phyloP scores from a whole-genome alignment of 208 protist species.

The Tritrichomonas musculus region DNA sequence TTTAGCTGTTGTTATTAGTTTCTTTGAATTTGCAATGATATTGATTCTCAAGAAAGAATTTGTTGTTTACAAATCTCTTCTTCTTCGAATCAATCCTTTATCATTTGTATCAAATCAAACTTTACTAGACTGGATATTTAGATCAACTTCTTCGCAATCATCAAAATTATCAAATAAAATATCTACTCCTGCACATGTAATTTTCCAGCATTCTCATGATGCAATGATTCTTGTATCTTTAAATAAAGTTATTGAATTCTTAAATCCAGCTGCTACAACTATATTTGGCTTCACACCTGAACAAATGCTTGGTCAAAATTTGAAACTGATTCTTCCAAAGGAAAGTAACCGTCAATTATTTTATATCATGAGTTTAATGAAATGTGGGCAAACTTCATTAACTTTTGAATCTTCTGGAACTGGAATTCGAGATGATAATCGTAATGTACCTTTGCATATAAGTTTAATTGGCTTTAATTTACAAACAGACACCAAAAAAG shows the following conservation, averaged over 20 bases:
- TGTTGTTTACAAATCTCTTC: background rate
- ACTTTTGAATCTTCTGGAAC: background rate
- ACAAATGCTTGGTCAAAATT: slow-evolving; percentile 17
- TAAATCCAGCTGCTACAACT: background rate
- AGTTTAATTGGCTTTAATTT: background rate
- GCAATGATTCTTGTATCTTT: background rate
- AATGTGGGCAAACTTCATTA: background rate
- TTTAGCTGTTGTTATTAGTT: background rate
- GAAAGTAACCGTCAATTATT: background rate
- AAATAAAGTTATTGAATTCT: background rate
- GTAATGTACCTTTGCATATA: background rate
- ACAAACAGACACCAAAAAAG: background rate
- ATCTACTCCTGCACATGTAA: background rate
- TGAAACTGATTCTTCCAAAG: background rate
- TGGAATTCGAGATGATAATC: background rate
- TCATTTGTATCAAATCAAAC: background rate
- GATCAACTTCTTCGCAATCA: too few species aligned
- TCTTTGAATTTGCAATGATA: background rate
- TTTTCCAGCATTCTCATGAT: background rate
- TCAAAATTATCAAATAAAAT: too few species aligned
- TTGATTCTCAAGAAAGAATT: background rate
- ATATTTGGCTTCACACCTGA: slow-evolving; percentile 22
- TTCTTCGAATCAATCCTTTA: background rate
- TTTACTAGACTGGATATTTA: too few species aligned
- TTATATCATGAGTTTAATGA: background rate